Percentiles rank a stretch among this genome's conserved stretches.
These are phyloP conservation scores for Tuber microsphaerosporum DNA, from an alignment of 495 filamentous ascomycete species.

Conservation along the genomic window DNA sequence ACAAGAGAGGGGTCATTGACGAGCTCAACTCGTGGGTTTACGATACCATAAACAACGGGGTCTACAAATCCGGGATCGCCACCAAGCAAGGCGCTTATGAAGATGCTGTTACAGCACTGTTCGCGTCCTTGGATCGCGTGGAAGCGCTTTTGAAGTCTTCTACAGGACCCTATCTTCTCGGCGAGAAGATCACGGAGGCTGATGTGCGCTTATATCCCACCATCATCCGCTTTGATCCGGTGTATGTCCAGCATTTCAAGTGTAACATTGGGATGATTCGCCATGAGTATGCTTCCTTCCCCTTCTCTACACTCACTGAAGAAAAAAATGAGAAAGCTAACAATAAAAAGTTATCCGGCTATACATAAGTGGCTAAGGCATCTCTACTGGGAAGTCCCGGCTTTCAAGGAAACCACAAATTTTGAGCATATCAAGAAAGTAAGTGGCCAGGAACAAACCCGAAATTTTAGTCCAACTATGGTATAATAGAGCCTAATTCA, in stretches of 20 bases:
- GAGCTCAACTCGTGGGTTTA: constrained; percentile 75
- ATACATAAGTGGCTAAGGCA: constrained; percentile 63
- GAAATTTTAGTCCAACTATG: neutral
- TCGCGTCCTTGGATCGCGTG: constrained; percentile 61
- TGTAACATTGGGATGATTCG: constrained; percentile 80
- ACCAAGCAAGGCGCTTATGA: constrained; percentile 71
- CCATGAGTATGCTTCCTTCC: constrained; percentile 51
- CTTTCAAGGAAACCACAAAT: constrained; percentile 62
- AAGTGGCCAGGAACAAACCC: constrained; percentile 33
- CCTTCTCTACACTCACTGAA: neutral
- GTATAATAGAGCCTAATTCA: neutral
- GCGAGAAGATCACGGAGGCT: constrained; percentile 63
- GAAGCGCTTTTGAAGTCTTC: constrained; percentile 58
- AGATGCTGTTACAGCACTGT: constrained; percentile 58
- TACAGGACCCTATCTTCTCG: constrained; percentile 60
- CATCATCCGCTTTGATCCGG: constrained; percentile 74
- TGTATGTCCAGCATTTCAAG: constrained; percentile 94
- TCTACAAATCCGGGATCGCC: constrained; percentile 58
- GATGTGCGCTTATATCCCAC: constrained; percentile 80
- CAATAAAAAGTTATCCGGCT: constrained; percentile 54
- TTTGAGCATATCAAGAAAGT: constrained; percentile 59
- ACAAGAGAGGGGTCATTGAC: constrained; percentile 60
- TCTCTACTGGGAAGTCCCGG: constrained; percentile 64
- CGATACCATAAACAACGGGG: constrained; percentile 77
- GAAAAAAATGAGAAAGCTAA: neutral